These are phyloP conservation scores for Ambrosia hybrid DNA, from an alignment of 140 eudicot species.

Conservation along the genomic window DNA sequence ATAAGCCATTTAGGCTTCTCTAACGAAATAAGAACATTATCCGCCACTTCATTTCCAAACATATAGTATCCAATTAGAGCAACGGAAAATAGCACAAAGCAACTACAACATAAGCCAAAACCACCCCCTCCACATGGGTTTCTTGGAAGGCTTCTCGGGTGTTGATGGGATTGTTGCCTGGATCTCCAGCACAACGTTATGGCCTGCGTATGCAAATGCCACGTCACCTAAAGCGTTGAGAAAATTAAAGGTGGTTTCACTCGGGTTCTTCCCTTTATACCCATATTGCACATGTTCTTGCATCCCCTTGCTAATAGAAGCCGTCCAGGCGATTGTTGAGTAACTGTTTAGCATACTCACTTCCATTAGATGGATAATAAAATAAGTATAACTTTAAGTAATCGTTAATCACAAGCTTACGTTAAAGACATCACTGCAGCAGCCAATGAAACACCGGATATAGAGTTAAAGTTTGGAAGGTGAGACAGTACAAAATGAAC, in stretches of 20 bases:
- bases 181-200: conserved; percentile 78
- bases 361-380: too few species aligned
- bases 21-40: conserved; percentile 55
- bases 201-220: conserved; percentile 88
- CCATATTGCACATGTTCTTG: too few species aligned
- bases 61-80: conserved; percentile 60
- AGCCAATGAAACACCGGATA: conserved; percentile 59
- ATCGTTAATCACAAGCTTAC: too few species aligned
- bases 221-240: too few species aligned
- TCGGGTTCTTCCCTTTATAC: too few species aligned
- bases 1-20: conserved; percentile 72
- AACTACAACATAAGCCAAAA: conserved; percentile 73
- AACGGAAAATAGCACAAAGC: conserved; percentile 76
- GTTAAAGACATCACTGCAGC: conserved; percentile 71
- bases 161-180: conserved; percentile 91
- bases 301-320: too few species aligned
- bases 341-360: too few species aligned
- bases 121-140: conserved; percentile 80
- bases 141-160: conserved; percentile 81
- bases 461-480: conserved; percentile 68
- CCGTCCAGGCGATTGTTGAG: too few species aligned
- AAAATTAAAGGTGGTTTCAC: too few species aligned
- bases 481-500: conserved; percentile 61
- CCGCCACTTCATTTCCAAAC: conserved; percentile 61
- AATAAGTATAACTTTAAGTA: too few species aligned